These are phyloP conservation scores for Colletotrichum gloeosporioides DNA, from an alignment of 2,329 filamentous ascomycete species.

Conservation along the genomic window DNA sequence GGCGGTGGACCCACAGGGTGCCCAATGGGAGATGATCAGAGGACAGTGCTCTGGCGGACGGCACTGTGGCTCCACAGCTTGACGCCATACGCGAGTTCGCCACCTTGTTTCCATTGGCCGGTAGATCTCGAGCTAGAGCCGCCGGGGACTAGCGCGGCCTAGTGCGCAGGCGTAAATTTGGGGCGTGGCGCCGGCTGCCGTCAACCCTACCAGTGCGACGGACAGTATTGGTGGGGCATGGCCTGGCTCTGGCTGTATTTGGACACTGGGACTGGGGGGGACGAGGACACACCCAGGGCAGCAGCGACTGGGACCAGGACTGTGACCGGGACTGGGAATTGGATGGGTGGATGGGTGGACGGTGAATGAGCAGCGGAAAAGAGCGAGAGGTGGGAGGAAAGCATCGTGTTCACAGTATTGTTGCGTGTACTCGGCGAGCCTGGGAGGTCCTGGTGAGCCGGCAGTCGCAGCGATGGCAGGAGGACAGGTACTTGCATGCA, in stretches of 20 bases:
- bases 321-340: neutral
- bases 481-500: neutral
- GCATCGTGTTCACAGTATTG: neutral
- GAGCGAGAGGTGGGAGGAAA: neutral
- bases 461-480: neutral
- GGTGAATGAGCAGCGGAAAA: neutral
- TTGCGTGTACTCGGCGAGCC: slow-evolving; percentile 4
- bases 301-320: neutral
- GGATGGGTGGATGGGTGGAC: neutral
- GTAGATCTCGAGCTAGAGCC: slow-evolving; percentile 8
- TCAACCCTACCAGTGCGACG: slow-evolving; percentile 19
- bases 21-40: slow-evolving; percentile 17
- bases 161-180: slow-evolving; percentile 19
- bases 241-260: neutral
- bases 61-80: slow-evolving; percentile 19
- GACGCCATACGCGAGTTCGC: slow-evolving; percentile 23
- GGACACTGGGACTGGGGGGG: neutral
- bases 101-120: slow-evolving; percentile 20
- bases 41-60: neutral
- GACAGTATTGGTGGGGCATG: slow-evolving; percentile 7
- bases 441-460: neutral
- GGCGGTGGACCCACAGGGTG: neutral
- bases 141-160: slow-evolving; percentile 8
- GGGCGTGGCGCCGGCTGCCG: slow-evolving; percentile 22
- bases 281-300: neutral